A percentile compares a stretch with the other conserved stretches of the same genome.
phyloP scores from a whole-genome alignment of 2,329 filamentous ascomycete species.

The Aureobasidium sp. region DNA sequence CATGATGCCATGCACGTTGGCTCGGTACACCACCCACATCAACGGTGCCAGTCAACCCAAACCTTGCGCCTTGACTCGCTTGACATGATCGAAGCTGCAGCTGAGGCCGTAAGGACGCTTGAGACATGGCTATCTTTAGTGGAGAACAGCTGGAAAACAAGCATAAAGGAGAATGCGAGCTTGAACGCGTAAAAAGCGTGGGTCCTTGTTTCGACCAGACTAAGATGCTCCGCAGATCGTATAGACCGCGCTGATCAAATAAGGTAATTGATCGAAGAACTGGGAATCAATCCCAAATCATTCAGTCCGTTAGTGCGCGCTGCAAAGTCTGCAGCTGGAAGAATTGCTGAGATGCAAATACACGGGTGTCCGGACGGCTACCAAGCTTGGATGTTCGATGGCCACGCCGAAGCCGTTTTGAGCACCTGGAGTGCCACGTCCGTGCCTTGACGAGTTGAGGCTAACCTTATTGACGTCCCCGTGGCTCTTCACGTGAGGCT shows the following conservation, averaged over 20 bases:
- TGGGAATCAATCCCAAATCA: slow-evolving; percentile 4
- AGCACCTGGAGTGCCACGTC: neutral
- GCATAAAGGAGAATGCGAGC: neutral
- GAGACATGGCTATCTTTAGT: slow-evolving; percentile 17
- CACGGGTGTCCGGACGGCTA: neutral
- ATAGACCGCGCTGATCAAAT: neutral
- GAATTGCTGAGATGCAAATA: neutral
- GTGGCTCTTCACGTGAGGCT: slow-evolving; percentile 4
- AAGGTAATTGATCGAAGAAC: neutral
- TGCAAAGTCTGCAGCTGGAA: slow-evolving; percentile 13
- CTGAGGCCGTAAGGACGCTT: slow-evolving; percentile 5
- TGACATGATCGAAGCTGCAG: slow-evolving; percentile 6
- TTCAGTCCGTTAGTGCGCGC: neutral
- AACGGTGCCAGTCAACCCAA: slow-evolving; percentile 13
- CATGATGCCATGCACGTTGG: slow-evolving; percentile 5
- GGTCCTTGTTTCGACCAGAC: neutral
- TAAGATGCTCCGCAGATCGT: slow-evolving; percentile 1
- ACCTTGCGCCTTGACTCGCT: slow-evolving; percentile 8
- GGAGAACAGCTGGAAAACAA: slow-evolving; percentile 2
- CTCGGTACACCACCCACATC: slow-evolving; percentile 9
- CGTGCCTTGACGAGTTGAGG: slow-evolving; percentile 2
- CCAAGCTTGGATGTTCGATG: slow-evolving; percentile 5
- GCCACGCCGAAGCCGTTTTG: slow-evolving; percentile 1
- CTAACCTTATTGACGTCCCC: slow-evolving; percentile 2
- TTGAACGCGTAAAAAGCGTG: slow-evolving; percentile 4